Evolutionary conservation across 2,329 filamentous ascomycete species (phyloP).

Genomic region (Shiraia sp.): DNA sequence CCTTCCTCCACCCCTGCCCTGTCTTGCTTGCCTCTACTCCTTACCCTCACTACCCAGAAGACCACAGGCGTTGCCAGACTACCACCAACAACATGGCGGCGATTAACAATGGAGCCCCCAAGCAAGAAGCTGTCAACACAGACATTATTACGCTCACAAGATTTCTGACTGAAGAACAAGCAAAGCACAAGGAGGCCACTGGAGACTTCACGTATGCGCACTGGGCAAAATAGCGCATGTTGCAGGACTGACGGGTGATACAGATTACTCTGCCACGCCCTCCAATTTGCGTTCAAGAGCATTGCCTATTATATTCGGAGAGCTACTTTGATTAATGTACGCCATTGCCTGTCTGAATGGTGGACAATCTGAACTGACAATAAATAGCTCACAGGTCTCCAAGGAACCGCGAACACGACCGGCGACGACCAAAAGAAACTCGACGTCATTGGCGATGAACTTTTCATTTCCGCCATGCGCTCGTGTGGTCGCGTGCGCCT

Average conservation of each 20-base stretch:
- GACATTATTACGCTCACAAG: slow-evolving; percentile 94
- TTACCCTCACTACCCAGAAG: background rate
- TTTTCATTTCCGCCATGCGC: slow-evolving; percentile 94
- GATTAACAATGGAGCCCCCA: slow-evolving; percentile 48
- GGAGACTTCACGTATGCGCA: slow-evolving; percentile 91
- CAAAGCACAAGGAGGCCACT: slow-evolving; percentile 89
- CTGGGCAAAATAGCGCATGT: background rate
- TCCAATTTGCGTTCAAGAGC: slow-evolving; percentile 99
- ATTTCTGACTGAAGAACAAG: slow-evolving; percentile 94
- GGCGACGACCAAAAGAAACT: slow-evolving; percentile 99
- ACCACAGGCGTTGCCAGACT: background rate
- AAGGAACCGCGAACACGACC: slow-evolving; percentile 91
- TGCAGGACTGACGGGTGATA: slow-evolving; percentile 1
- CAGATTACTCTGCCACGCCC: slow-evolving; percentile 92
- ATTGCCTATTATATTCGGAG: slow-evolving; percentile 99
- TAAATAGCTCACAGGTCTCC: slow-evolving; percentile 78
- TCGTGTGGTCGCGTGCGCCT: slow-evolving; percentile 88
- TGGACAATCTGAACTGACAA: background rate
- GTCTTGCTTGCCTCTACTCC: slow-evolving; percentile 4
- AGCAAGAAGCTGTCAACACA: slow-evolving; percentile 73
- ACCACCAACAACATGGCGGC: slow-evolving; percentile 38
- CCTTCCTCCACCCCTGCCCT: slow-evolving; percentile 5
- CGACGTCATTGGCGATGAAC: slow-evolving; percentile 96
- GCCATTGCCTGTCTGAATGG: slow-evolving; percentile 5
- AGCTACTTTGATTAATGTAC: slow-evolving; percentile 83